Evolutionary conservation across 2,329 filamentous ascomycete genomes (phyloP), one percentile per base, ranked within the genome.

Genomic region (Cladorrhinum sp.): DNA sequence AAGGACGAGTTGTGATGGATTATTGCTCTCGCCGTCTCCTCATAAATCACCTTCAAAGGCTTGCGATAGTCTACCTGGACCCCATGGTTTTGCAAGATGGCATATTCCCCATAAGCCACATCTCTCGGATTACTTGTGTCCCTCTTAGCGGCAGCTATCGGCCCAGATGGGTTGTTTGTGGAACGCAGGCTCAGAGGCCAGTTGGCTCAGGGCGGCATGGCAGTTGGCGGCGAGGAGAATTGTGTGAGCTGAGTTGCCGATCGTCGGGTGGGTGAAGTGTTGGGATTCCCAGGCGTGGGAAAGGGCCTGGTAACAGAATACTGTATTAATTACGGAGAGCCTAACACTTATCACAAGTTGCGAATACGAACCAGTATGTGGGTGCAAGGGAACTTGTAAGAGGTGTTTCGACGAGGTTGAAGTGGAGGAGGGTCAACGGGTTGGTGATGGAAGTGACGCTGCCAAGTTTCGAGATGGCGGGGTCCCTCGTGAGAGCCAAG

Each of bases 151-250:
- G n/a, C 16, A 5, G n/a, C 16, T 4, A 45, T 79, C 77, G 18
- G 74, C 56, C 62, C 72, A 61, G 55, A 76, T 45, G n/a, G 41
- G n/a, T 22, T 45, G 41, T 18, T 18, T 22, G n/a, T n/a, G 41
- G 6, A n/a, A 3, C 8, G 41, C 16, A 4, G n/a, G 41, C 41
- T 45, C 41, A 18, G n/a, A 22, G 3, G 41, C 16, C 16, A 45
- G 41, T n/a, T 45, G 41, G n/a, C 16, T 18, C 41, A 45, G 41
- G 41, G 41, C 41, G 4, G 41, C 41, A 22, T 45, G n/a, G 41
- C 41, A 45, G 10, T 45, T 45, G 41, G n/a, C n/a, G 8, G 41
- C 20, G 41, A 45, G 41, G n/a, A 45, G 41, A 8, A 45, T 45
- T 13, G 41, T 12, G n/a, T 18, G 8, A 12, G 8, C 41, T 4